Percentiles rank a stretch among this genome's conserved stretches.
Conservation (phyloP, 352 stramenopile species). For the Peronospora belbahrii region DNA sequence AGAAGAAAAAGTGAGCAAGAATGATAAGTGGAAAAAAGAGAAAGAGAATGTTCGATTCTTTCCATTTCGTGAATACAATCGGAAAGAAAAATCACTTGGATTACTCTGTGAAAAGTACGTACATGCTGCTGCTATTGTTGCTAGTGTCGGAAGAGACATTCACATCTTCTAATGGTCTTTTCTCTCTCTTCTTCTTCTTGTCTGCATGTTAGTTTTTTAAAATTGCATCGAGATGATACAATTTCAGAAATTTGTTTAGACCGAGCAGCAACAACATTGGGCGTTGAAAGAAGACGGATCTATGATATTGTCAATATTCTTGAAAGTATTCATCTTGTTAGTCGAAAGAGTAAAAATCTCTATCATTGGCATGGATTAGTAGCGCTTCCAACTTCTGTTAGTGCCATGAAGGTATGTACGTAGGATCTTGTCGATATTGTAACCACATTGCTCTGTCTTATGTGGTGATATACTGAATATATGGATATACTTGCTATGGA, state of each 20-base stretch:
- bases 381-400: slow-evolving; percentile 56
- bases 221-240: slow-evolving; percentile 56
- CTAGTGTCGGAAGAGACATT: slow-evolving; percentile 1
- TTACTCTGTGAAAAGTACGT: slow-evolving; percentile 82
- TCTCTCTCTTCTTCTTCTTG: too few species aligned
- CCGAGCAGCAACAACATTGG: slow-evolving; percentile 50
- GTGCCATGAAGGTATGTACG: slow-evolving; percentile 57
- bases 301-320: slow-evolving; percentile 99
- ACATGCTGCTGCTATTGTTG: neutral
- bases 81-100: slow-evolving; percentile 82
- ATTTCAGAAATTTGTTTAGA: slow-evolving; percentile 76
- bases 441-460: too few species aligned
- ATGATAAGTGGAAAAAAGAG: slow-evolving; percentile 25
- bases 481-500: neutral
- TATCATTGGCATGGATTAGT: slow-evolving; percentile 88
- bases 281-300: slow-evolving; percentile 91
- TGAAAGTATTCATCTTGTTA: slow-evolving; percentile 92
- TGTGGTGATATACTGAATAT: neutral
- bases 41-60: slow-evolving; percentile 42
- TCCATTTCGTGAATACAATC: slow-evolving; percentile 80
- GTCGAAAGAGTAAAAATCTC: slow-evolving; percentile 94
- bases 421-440: neutral
- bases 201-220: slow-evolving; percentile 53
- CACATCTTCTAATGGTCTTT: too few species aligned
- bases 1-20: slow-evolving; percentile 16